Percentiles rank a stretch among this genome's conserved stretches.
phyloP scores from a whole-genome alignment of 441 rosid genomes.

The Bocquillonia castaneifolia region DNA sequence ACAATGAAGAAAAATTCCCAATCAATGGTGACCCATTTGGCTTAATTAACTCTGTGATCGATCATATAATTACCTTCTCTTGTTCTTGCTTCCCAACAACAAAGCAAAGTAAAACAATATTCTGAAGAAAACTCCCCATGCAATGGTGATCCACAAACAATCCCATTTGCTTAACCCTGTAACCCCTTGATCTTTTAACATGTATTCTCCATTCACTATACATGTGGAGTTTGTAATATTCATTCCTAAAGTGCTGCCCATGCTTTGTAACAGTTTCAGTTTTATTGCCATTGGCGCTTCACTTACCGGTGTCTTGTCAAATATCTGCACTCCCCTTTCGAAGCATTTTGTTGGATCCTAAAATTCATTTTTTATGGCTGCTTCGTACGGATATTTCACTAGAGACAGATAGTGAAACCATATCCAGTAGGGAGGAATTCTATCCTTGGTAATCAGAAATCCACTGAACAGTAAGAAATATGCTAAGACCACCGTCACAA shows the following conservation, averaged over 20 bases:
- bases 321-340: slow-evolving; percentile 58
- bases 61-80: slow-evolving; percentile 19
- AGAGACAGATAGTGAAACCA: slow-evolving; percentile 86
- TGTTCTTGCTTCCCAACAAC: slow-evolving; percentile 45
- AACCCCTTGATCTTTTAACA: slow-evolving; percentile 54
- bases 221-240: slow-evolving; percentile 58
- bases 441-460: slow-evolving; percentile 66
- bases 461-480: slow-evolving; percentile 84
- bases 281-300: slow-evolving; percentile 38
- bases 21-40: slow-evolving; percentile 76
- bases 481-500: slow-evolving; percentile 71
- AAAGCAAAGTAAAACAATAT: slow-evolving; percentile 56
- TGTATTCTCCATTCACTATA: slow-evolving; percentile 58
- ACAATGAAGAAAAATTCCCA: slow-evolving; percentile 79
- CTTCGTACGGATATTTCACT: slow-evolving; percentile 78
- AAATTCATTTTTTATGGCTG: slow-evolving; percentile 65
- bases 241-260: slow-evolving; percentile 48
- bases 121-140: slow-evolving; percentile 85
- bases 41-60: too few relatives aligned
- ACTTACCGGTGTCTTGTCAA: slow-evolving; percentile 60
- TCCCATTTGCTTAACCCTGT: slow-evolving; percentile 70
- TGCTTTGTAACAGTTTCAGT: slow-evolving; percentile 42
- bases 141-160: slow-evolving; percentile 69
- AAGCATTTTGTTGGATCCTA: slow-evolving; percentile 55
- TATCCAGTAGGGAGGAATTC: slow-evolving; percentile 74